These are phyloP conservation scores for Penicillium thymicola DNA, from an alignment of 2,329 filamentous ascomycete genomes.

Conservation along the genomic window DNA sequence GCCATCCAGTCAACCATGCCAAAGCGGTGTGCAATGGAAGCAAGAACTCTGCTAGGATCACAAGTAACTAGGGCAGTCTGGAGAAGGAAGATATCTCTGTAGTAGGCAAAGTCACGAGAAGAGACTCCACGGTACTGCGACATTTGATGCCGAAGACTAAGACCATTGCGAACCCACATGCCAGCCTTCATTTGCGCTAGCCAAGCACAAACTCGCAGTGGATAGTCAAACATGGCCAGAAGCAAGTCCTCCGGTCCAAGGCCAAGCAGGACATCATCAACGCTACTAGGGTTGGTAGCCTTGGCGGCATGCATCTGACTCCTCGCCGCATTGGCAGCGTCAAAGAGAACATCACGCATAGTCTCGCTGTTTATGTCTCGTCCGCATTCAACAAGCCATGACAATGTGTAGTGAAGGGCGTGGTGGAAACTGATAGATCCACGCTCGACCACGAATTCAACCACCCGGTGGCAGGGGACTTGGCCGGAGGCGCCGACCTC, in stretches of 20 bases:
- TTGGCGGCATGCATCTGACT: slow-evolving; percentile 59
- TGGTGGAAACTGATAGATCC: slow-evolving; percentile 97
- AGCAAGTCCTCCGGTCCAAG: slow-evolving; percentile 70
- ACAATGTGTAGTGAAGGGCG: slow-evolving; percentile 90
- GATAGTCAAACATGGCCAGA: slow-evolving; percentile 86
- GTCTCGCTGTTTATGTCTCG: slow-evolving; percentile 68
- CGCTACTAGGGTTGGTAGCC: slow-evolving; percentile 48
- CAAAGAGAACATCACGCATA: slow-evolving; percentile 66
- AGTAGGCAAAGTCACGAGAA: slow-evolving; percentile 87
- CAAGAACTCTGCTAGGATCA: slow-evolving; percentile 76
- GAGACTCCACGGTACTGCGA: slow-evolving; percentile 86
- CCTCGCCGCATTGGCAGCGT: slow-evolving; percentile 57
- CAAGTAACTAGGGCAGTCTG: slow-evolving; percentile 89
- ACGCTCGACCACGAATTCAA: slow-evolving; percentile 83
- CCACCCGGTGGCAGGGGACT: slow-evolving; percentile 61
- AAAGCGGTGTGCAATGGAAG: slow-evolving; percentile 87
- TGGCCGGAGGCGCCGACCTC: slow-evolving; percentile 51
- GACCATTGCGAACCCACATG: slow-evolving; percentile 98
- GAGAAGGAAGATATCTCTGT: slow-evolving; percentile 89
- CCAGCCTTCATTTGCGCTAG: slow-evolving; percentile 96
- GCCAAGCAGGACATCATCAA: slow-evolving; percentile 54
- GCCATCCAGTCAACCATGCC: slow-evolving; percentile 84
- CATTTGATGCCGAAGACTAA: slow-evolving; percentile 92
- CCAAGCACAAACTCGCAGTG: slow-evolving; percentile 91
- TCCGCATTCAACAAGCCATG: slow-evolving; percentile 90